A percentile compares a stretch with the other conserved stretches of the same genome.
Evolutionary conservation across 495 filamentous ascomycete genomes (phyloP).

Genomic region (Trichoderma reesei): DNA sequence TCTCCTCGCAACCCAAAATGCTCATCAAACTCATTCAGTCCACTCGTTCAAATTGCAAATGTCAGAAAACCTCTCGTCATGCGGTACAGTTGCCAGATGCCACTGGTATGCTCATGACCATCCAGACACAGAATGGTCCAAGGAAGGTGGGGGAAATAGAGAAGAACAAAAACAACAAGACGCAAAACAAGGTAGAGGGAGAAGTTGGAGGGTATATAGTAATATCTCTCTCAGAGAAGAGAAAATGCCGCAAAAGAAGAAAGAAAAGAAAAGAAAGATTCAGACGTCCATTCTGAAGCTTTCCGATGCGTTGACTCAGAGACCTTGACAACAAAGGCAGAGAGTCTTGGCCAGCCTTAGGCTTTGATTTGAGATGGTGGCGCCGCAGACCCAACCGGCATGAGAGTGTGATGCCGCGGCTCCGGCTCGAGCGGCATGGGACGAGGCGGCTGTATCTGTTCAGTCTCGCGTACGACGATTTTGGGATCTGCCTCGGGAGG

Average conservation of each 20-base stretch:
- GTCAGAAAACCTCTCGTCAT: background rate
- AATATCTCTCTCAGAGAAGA: background rate
- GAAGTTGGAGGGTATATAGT: background rate
- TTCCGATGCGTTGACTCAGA: background rate
- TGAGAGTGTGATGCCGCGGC: background rate
- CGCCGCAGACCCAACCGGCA: background rate
- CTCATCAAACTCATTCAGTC: background rate
- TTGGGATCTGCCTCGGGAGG: background rate
- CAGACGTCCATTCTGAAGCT: too few relatives aligned
- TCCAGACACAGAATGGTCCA: background rate
- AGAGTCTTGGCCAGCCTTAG: background rate
- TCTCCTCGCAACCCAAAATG: background rate
- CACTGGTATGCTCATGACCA: background rate
- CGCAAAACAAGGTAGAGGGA: background rate
- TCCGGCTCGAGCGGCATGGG: background rate
- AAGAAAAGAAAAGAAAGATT: too few relatives aligned
- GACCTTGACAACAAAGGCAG: background rate
- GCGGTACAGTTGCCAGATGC: background rate
- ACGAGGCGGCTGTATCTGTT: background rate
- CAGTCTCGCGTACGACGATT: background rate
- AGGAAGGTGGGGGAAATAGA: background rate
- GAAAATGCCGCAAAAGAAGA: background rate
- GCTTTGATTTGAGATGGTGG: slow-evolving; percentile 6
- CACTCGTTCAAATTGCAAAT: background rate
- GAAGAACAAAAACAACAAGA: background rate